Conservation (phyloP, 2,329 filamentous ascomycete species). For the Trichoderma gracile region DNA sequence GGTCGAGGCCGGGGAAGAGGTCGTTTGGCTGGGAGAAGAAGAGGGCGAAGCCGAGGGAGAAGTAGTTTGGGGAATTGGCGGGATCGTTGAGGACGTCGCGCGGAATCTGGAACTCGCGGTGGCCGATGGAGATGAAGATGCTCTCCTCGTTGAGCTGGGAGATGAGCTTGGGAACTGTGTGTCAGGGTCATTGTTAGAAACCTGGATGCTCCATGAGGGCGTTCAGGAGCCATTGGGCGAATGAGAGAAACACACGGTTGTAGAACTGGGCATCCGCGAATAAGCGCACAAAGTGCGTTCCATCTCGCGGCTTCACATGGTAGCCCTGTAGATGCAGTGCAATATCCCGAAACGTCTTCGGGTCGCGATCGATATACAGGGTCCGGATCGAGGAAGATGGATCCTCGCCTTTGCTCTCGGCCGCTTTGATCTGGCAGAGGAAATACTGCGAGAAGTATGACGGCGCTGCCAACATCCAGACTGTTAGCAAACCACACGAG, state of each 20-base stretch:
- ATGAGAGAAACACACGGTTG: constrained; percentile 56
- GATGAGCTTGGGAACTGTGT: constrained; percentile 77
- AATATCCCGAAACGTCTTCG: constrained; percentile 84
- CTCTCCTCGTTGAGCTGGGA: constrained; percentile 89
- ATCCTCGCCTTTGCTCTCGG: constrained; percentile 60
- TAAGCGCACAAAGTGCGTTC: constrained; percentile 83
- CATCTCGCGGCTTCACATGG: constrained; percentile 77
- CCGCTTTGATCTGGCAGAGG: constrained; percentile 71
- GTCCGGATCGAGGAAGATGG: constrained; percentile 62
- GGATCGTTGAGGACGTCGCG: constrained; percentile 82
- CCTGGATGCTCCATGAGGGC: not conserved
- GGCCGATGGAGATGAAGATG: constrained; percentile 89
- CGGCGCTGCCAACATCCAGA: constrained; percentile 60
- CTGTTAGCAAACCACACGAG: constrained; percentile 25
- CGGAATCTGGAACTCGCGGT: constrained; percentile 84
- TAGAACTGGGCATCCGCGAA: constrained; percentile 97
- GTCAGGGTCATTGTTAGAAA: not conserved
- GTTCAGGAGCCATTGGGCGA: not conserved
- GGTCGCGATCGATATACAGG: constrained; percentile 93
- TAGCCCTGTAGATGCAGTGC: constrained; percentile 90
- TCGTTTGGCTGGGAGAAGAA: constrained; percentile 82
- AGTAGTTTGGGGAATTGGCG: constrained; percentile 94
- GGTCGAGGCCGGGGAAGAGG: constrained; percentile 81
- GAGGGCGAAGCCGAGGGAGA: constrained; percentile 83
- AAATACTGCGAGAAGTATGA: constrained; percentile 98